Conservation (phyloP, 306 rosid genomes). For the Trichosanthes truncata region DNA sequence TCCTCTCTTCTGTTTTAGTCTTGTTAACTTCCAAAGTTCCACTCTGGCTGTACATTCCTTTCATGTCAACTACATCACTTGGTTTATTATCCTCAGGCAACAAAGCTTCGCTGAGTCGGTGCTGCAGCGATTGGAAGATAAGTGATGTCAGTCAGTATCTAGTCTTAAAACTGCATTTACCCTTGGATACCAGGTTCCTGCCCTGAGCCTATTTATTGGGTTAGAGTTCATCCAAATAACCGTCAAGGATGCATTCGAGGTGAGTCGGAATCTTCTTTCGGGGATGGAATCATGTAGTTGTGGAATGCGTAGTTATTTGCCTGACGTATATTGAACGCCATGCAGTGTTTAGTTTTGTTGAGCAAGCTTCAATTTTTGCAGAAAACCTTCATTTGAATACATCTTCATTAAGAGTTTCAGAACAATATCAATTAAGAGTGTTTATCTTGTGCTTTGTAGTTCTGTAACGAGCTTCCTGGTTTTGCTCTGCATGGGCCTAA, state of each 20-base stretch:
- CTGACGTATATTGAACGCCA: not conserved
- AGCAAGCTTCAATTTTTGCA: not conserved
- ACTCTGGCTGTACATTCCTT: not conserved
- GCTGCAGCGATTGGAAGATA: slow-evolving; percentile 68
- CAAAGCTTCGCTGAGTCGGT: slow-evolving; percentile 76
- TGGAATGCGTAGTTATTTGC: not conserved
- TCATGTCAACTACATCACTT: not conserved
- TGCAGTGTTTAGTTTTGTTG: not conserved
- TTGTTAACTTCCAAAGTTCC: not conserved
- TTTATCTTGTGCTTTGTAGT: not conserved
- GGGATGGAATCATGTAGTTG: not conserved
- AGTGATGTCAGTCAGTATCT: slow-evolving; percentile 25
- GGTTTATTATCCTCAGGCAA: slow-evolving; percentile 52
- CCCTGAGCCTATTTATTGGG: not conserved
- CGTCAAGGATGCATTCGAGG: not conserved
- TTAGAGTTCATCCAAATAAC: not conserved
- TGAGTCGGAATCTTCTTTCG: not conserved
- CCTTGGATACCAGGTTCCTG: not conserved
- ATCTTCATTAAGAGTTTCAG: not conserved
- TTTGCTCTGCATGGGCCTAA: not conserved
- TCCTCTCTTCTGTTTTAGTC: not conserved
- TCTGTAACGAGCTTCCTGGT: not conserved
- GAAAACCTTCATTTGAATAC: not conserved
- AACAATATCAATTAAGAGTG: not conserved
- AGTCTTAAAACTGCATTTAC: not conserved